phyloP scores from a whole-genome alignment of 768 basidiomycete species.

The Suillus lakei region DNA sequence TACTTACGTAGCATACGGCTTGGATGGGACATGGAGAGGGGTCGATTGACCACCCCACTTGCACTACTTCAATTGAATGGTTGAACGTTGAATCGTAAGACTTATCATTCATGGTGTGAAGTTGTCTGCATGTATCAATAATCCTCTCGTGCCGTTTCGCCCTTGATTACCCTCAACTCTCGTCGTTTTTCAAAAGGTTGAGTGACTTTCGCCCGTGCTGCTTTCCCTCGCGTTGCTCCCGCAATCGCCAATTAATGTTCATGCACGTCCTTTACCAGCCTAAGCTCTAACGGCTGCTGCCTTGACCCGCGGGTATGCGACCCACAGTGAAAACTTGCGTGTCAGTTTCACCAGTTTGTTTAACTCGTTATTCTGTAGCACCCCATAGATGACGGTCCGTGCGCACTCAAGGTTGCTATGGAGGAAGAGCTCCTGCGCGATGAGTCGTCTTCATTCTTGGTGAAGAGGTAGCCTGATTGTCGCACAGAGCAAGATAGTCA shows the following conservation, averaged over 20 bases:
- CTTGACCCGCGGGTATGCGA: slow-evolving; percentile 66
- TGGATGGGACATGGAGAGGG: neutral
- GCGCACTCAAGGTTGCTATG: slow-evolving; percentile 96
- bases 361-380: slow-evolving; percentile 18
- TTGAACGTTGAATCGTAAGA: too few species aligned
- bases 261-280: slow-evolving; percentile 45
- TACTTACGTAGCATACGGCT: neutral
- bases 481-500: slow-evolving; percentile 98
- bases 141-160: neutral
- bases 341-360: slow-evolving; percentile 27
- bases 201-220: slow-evolving; percentile 65
- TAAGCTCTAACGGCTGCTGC: slow-evolving; percentile 45
- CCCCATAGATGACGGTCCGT: slow-evolving; percentile 89
- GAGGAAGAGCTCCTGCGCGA: slow-evolving; percentile 99
- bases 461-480: slow-evolving; percentile 97
- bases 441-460: slow-evolving; percentile 94
- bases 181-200: slow-evolving; percentile 25
- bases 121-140: neutral
- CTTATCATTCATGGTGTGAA: too few species aligned
- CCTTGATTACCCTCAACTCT: neutral
- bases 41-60: neutral
- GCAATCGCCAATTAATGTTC: slow-evolving; percentile 43
- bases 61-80: too few species aligned
- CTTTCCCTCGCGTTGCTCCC: slow-evolving; percentile 68
- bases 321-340: slow-evolving; percentile 50